phyloP scores from a whole-genome alignment of 768 basidiomycete genomes.

The Trametes sanguinea region DNA sequence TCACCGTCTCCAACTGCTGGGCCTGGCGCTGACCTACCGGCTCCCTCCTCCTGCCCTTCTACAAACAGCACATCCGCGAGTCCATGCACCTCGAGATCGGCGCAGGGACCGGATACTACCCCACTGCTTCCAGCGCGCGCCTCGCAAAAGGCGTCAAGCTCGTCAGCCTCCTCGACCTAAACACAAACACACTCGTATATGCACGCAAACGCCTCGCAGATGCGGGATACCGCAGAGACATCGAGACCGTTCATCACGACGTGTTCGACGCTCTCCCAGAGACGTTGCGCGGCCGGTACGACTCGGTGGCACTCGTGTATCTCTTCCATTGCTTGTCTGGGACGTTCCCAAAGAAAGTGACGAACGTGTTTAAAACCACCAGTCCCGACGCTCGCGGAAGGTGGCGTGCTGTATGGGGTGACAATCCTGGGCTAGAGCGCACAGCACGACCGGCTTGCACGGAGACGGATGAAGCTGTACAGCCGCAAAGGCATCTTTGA shows the following conservation, averaged over 20 bases:
- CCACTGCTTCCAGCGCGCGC: neutral
- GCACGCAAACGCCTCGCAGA: slow-evolving; percentile 5
- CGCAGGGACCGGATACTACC: slow-evolving; percentile 26
- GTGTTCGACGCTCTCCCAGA: slow-evolving; percentile 20
- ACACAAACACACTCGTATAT: slow-evolving; percentile 6
- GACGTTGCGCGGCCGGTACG: slow-evolving; percentile 4
- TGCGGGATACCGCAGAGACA: slow-evolving; percentile 11
- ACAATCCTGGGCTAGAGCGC: slow-evolving; percentile 19
- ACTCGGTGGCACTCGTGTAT: slow-evolving; percentile 24
- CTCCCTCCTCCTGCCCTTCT: slow-evolving; percentile 23
- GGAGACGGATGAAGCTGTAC: slow-evolving; percentile 3
- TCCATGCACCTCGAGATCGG: slow-evolving; percentile 22
- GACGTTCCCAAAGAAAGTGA: too few relatives aligned
- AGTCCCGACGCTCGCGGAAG: slow-evolving; percentile 6
- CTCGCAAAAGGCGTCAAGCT: neutral
- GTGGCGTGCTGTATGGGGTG: slow-evolving; percentile 23
- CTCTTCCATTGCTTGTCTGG: slow-evolving; percentile 21
- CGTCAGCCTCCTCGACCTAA: too few relatives aligned
- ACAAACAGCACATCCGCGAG: slow-evolving; percentile 16
- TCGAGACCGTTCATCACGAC: slow-evolving; percentile 10
- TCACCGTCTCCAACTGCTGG: slow-evolving; percentile 12
- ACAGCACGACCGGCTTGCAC: slow-evolving; percentile 20
- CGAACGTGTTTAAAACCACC: slow-evolving; percentile 1
- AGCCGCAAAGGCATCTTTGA: slow-evolving; percentile 19
- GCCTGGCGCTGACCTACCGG: slow-evolving; percentile 19